Percentiles rank a stretch among this genome's conserved stretches.
Conservation (phyloP, 2,329 filamentous ascomycete species). For the Aspergillus floridensis region DNA sequence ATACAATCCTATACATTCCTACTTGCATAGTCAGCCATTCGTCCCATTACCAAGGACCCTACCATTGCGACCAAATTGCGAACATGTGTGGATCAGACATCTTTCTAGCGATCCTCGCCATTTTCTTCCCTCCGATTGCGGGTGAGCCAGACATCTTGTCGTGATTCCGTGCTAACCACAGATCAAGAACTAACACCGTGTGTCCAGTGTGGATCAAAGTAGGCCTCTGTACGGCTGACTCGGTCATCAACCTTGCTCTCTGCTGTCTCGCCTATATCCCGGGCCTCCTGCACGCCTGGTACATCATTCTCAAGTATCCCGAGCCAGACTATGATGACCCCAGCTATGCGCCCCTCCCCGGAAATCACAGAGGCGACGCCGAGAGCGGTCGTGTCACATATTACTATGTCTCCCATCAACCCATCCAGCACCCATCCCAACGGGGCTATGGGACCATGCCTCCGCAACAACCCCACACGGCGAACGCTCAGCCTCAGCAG, state of each 20-base stretch:
- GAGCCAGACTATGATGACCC: conserved; percentile 63
- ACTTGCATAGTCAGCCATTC: background rate
- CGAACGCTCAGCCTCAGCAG: conserved; percentile 5
- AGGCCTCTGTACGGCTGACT: conserved; percentile 88
- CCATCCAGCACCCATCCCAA: conserved; percentile 34
- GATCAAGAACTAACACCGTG: background rate
- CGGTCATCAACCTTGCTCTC: conserved; percentile 91
- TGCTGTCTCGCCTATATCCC: conserved; percentile 76
- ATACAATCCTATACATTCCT: background rate
- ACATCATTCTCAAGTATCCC: conserved; percentile 90
- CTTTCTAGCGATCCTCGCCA: conserved; percentile 59
- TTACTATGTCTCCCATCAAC: conserved; percentile 65
- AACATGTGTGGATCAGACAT: conserved; percentile 60
- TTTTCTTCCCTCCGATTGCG: conserved; percentile 60
- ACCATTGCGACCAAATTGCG: conserved; percentile 7
- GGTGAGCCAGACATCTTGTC: conserved; percentile 41
- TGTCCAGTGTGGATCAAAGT: conserved; percentile 87
- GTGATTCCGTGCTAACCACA: background rate
- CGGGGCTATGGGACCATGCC: conserved; percentile 43
- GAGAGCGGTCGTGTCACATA: conserved; percentile 62
- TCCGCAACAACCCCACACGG: conserved; percentile 23
- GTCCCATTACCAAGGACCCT: background rate
- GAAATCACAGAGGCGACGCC: conserved; percentile 35
- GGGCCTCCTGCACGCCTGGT: conserved; percentile 93
- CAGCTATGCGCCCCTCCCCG: conserved; percentile 61